Base-by-base conservation (phyloP, 805 yeast species). In the Candida vartiovaarae region DNA sequence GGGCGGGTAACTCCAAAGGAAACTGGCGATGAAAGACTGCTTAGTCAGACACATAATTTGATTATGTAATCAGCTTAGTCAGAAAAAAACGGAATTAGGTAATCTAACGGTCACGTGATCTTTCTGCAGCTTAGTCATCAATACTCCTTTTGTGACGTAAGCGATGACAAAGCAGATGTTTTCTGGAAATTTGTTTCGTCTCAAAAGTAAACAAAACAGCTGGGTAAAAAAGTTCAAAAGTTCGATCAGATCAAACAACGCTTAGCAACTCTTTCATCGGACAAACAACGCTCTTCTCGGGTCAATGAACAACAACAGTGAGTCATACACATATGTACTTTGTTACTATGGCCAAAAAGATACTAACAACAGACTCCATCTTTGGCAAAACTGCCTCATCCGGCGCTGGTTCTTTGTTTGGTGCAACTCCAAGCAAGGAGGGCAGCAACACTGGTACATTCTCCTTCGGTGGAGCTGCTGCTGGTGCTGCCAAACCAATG, bases 341-440 rank as follows among this genome's bases (percentile, higher is more conserved):
- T 15, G 20, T 15, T 15, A 15, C 20, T 15, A 2, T 28, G 9
- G 9, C 6, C 30, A 28, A 28, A 6, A 28, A 28, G 8, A 28
- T 28, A 6, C 6, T 8, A 8, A 11, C 7, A 11, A 25, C 34
- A 25, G 35, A 38, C 34, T 37, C 40, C 10, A 23, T 56, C 26
- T 56, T 56, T 43, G 57, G 54, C 7, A 41, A 52, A 37, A 47
- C 60, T 1, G 39, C 47, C 8, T 29, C 42, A 4, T n/a, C 49
- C n/a, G 58, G 57, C 2, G 43, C 49, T 23, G 62, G 59, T 11
- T 50, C 60, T 4, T 36, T 59, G 34, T 59, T 55, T 40, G 60
- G 55, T 7, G 26, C 55, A 15, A 52, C 57, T 4, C 59, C 62
- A 40, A 48, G 50, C 42, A 53, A 51, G 25, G 48, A 49, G 34